Evolutionary conservation across 305 asterid genomes (phyloP), one percentile per base, ranked within the genome.

Genomic region (Fraxinus velutina): DNA sequence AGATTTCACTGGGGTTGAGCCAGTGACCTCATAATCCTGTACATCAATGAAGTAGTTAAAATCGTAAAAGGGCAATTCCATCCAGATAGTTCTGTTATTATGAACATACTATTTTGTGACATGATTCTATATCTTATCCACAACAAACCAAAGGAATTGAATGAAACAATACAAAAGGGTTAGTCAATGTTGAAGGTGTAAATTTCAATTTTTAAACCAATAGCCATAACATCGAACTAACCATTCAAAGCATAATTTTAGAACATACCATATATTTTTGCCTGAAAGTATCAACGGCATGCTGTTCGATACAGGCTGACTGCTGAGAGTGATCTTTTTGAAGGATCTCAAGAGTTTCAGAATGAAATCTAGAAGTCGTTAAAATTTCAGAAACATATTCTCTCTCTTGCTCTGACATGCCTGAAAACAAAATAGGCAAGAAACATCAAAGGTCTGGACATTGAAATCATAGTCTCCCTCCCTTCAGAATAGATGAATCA

Each of bases 391-490:
- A 83, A 78, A 92, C 86, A 17, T 86, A 88, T n/a, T 64, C 75
- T 80, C 84, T 89, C 85, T 90, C 98, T 81, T 90, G 87, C 76
- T 88, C 88, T 7, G 95, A 94, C 82, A 90, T 76, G 57, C 87
- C 97, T 94, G 92, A 72, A 82, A 24, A 34, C 66, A 22, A n/a
- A 68, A 24, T 30, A 34, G 39, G 73, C 50, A 76, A 7, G 37
- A 75, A 80, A 73, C 24, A 34, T 44, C 37, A 70, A 79, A 30
- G 44, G 13, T 13, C 34, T 5, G 42, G 22, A 32, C 12, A 15
- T 33, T 17, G 22, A 70, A 32, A 70, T 12, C 42, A 30, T 29
- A 29, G 52, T 10, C 52, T 42, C 15, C 22, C 33, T 62, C 74
- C 72, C 32, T 64, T 64, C 72, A 22, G 6, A 62, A 22, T 12